These are phyloP conservation scores for Pseudozyma flocculosa DNA, from an alignment of 1,284 basidiomycete species.

Conservation along the genomic window DNA sequence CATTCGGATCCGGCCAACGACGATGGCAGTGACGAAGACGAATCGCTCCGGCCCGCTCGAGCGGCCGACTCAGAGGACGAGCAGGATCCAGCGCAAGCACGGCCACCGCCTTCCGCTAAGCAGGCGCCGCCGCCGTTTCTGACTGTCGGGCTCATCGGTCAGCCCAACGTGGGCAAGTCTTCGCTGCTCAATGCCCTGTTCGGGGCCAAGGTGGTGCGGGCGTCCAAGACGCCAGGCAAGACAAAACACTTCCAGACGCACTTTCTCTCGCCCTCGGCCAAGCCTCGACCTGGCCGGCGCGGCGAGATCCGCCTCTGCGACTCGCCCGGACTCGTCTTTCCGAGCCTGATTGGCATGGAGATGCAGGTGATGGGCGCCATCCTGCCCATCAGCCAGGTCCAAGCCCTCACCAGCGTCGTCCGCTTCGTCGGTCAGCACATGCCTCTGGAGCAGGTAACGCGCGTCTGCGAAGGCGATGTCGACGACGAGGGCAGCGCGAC, in stretches of 20 bases:
- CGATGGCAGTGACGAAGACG: no score
- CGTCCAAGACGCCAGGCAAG: constrained; percentile 88
- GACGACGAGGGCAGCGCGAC: constrained; percentile 47
- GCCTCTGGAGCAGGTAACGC: constrained; percentile 74
- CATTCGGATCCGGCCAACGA: constrained; percentile 12
- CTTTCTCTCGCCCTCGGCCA: constrained; percentile 84
- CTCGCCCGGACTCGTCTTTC: constrained; percentile 66
- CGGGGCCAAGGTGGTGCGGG: constrained; percentile 75
- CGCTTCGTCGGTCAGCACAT: constrained; percentile 70
- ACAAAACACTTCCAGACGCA: constrained; percentile 89
- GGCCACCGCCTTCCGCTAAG: no score
- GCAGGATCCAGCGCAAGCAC: no score
- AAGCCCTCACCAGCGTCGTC: constrained; percentile 75
- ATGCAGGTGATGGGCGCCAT: constrained; percentile 72
- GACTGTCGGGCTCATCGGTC: constrained; percentile 60
- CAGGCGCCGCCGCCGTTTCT: constrained; percentile 24
- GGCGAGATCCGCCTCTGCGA: constrained; percentile 38
- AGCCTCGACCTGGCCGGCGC: constrained; percentile 67
- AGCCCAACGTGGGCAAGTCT: constrained; percentile 92
- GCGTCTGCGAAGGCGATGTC: constrained; percentile 59
- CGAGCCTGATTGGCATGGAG: constrained; percentile 57
- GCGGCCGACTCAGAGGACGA: no score
- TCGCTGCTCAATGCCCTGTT: constrained; percentile 86
- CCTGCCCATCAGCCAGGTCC: constrained; percentile 78
- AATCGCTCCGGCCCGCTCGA: no score